phyloP scores from a whole-genome alignment of 225 moss, liverwort and hornwort genomes.

The Thuidium tamariscinum region DNA sequence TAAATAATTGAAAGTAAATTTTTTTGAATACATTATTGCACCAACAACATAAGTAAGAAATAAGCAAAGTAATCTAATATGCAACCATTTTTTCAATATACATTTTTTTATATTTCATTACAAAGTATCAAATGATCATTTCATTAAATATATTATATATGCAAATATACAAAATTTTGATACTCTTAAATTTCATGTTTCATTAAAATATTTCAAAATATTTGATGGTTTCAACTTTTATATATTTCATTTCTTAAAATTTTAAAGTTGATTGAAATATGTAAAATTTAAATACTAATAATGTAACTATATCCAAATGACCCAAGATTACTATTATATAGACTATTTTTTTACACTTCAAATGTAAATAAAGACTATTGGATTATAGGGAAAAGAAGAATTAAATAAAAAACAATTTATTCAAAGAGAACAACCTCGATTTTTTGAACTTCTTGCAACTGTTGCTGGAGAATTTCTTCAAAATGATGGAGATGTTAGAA shows the following conservation, averaged over 20 bases:
- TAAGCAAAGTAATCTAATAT: neutral
- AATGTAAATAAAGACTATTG: neutral
- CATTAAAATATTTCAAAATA: too few relatives aligned
- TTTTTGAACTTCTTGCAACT: conserved; percentile 56
- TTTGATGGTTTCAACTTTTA: too few relatives aligned
- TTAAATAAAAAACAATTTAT: neutral
- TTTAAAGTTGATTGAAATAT: neutral
- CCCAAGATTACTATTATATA: rapidly evolving
- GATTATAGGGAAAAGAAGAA: conserved; percentile 13
- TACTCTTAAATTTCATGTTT: too few relatives aligned
- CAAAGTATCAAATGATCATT: too few relatives aligned
- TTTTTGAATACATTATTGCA: neutral
- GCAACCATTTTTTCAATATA: neutral
- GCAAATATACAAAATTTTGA: neutral
- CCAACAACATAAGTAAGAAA: neutral
- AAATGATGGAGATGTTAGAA: conserved; percentile 16
- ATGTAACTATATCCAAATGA: neutral
- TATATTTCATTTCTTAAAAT: too few relatives aligned
- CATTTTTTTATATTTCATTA: rapidly evolving
- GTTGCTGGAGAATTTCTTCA: conserved; percentile 50
- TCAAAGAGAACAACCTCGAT: neutral
- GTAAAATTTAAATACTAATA: neutral
- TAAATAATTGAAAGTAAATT: neutral
- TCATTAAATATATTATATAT: neutral
- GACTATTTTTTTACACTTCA: rapidly evolving